Evolutionary conservation across 768 basidiomycete genomes (phyloP).

Genomic region (Kwoniella pini): DNA sequence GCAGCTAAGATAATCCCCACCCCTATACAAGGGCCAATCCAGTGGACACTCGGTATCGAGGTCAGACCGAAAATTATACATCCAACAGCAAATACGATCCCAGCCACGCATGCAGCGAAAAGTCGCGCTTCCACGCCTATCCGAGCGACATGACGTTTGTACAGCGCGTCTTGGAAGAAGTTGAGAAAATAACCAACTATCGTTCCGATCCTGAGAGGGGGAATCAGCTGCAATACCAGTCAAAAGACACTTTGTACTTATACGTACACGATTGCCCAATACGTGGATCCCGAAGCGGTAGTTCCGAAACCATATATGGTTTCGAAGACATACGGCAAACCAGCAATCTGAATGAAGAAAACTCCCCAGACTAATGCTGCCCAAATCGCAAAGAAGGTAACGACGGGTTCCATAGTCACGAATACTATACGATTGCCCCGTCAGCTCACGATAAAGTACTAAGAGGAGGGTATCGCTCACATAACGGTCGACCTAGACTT

Average conservation of each 20-base stretch:
- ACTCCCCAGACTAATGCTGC: constrained; percentile 72
- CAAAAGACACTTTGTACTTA: neutral
- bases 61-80: constrained; percentile 72
- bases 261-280: constrained; percentile 59
- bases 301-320: constrained; percentile 64
- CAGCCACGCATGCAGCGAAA: constrained; percentile 47
- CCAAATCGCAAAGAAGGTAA: constrained; percentile 63
- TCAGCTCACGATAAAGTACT: neutral
- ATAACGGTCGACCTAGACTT: constrained; percentile 70
- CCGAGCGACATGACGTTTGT: constrained; percentile 34
- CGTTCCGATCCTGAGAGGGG: constrained; percentile 29
- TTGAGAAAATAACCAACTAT: constrained; percentile 36
- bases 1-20: constrained; percentile 58
- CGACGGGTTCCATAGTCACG: constrained; percentile 71
- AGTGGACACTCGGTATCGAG: constrained; percentile 60
- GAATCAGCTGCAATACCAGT: neutral
- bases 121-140: constrained; percentile 51
- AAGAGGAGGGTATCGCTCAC: constrained; percentile 57
- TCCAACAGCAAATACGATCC: constrained; percentile 45
- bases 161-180: constrained; percentile 45
- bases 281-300: constrained; percentile 65
- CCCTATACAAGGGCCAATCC: constrained; percentile 67
- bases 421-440: constrained; percentile 61
- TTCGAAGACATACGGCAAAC: constrained; percentile 60
- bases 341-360: constrained; percentile 65